Evolutionary conservation across 192 early-diverging fungal species (phyloP).

Genomic region (Podila horticola): DNA sequence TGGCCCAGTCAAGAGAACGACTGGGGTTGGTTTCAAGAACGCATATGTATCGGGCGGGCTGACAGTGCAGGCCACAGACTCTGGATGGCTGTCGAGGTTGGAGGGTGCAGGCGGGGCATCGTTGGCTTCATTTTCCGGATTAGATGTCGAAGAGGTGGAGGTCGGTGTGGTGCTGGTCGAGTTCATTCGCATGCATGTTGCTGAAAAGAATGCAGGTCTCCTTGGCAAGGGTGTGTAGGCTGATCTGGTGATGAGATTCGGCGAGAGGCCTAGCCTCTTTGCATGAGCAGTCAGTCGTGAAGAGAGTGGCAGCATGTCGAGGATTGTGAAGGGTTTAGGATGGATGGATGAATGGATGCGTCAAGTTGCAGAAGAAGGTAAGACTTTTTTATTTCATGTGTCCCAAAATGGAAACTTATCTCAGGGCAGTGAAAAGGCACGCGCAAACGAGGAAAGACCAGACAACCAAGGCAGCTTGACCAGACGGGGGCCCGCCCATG

Average conservation of each 20-base stretch:
- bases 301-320: conserved; percentile 11
- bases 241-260: neutral
- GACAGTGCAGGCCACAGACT: conserved; percentile 29
- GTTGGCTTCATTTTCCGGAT: neutral
- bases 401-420: neutral
- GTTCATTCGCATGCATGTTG: conserved; percentile 6
- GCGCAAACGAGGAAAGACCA: too few species aligned
- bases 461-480: too few species aligned
- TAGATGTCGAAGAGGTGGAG: neutral
- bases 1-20: conserved; percentile 42
- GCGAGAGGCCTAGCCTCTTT: neutral
- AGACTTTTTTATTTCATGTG: neutral
- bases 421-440: too few species aligned
- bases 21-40: conserved; percentile 49
- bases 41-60: conserved; percentile 39
- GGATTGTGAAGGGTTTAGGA: neutral
- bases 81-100: conserved; percentile 21
- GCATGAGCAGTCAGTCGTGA: conserved; percentile 4
- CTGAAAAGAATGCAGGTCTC: conserved; percentile 27
- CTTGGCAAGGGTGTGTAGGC: conserved; percentile 32
- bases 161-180: neutral
- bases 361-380: neutral
- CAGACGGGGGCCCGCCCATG: too few species aligned
- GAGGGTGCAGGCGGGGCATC: conserved; percentile 13
- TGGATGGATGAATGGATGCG: neutral